Evolutionary conservation across 495 filamentous ascomycete species (phyloP).

Genomic region (Penicillium soppii): DNA sequence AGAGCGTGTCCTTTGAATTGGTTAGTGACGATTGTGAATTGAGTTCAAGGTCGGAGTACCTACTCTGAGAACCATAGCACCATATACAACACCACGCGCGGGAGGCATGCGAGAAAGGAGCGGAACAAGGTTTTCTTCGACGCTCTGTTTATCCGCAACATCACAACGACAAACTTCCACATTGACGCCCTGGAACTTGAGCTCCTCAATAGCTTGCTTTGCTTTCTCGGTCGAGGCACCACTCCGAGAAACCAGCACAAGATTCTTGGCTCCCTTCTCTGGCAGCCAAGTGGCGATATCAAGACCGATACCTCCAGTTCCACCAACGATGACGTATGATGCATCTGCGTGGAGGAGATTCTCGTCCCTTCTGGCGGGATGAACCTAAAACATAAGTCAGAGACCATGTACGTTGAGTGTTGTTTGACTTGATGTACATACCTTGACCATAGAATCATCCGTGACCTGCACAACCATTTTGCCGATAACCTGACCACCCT

Average conservation of each 20-base stretch:
- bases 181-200: conserved; percentile 28
- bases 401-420: neutral
- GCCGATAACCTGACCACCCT: conserved; percentile 40
- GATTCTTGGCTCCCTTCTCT: conserved; percentile 52
- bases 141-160: conserved; percentile 17
- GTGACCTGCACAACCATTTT: conserved; percentile 41
- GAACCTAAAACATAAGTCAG: conserved; percentile 15
- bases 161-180: conserved; percentile 30
- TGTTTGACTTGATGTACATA: conserved; percentile 8
- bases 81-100: conserved; percentile 38
- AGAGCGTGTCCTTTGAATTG: conserved; percentile 29
- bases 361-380: conserved; percentile 22
- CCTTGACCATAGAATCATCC: conserved; percentile 62
- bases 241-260: conserved; percentile 50
- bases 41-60: neutral
- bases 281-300: conserved; percentile 61
- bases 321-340: conserved; percentile 49
- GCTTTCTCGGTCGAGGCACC: conserved; percentile 25
- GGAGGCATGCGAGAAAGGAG: conserved; percentile 22
- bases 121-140: conserved; percentile 17
- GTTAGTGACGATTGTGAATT: neutral
- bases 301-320: conserved; percentile 59
- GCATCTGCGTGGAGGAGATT: conserved; percentile 24
- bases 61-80: conserved; percentile 42
- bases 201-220: conserved; percentile 35